A percentile compares a stretch with the other conserved stretches of the same genome.
phyloP scores from a whole-genome alignment of 2,329 filamentous ascomycete genomes.

The Sarocladium strictum region DNA sequence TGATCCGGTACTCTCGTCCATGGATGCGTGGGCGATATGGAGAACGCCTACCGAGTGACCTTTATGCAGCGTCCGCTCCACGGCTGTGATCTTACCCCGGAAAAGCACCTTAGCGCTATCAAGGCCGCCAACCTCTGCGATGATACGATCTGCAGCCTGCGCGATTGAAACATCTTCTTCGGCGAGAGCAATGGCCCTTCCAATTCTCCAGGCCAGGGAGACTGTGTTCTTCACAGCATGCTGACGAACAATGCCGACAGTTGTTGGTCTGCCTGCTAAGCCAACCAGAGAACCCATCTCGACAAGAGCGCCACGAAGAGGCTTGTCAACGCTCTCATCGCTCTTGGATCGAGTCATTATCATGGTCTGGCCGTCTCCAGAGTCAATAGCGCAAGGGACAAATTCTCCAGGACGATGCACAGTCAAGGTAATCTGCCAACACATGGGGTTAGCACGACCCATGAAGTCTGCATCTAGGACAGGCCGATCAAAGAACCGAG shows the following conservation, averaged over 20 bases:
- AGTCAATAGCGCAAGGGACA: background rate
- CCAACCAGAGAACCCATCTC: constrained; percentile 5
- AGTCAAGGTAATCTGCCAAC: background rate
- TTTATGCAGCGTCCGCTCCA: constrained; percentile 29
- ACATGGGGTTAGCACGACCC: background rate
- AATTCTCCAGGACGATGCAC: background rate
- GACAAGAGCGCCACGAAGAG: background rate
- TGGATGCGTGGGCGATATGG: constrained; percentile 23
- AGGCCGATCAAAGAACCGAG: background rate
- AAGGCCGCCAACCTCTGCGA: constrained; percentile 30
- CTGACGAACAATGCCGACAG: background rate
- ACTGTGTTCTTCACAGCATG: constrained; percentile 29
- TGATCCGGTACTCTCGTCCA: constrained; percentile 8
- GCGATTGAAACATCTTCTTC: constrained; percentile 10
- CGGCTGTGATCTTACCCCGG: constrained; percentile 34
- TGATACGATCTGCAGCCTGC: constrained; percentile 38
- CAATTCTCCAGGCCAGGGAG: constrained; percentile 49
- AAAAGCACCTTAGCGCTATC: constrained; percentile 31
- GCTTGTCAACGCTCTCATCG: constrained; percentile 1
- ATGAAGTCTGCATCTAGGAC: constrained; percentile 3
- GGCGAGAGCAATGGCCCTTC: constrained; percentile 35
- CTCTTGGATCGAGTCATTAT: background rate
- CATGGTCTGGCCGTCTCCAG: background rate
- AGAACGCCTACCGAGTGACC: constrained; percentile 36
- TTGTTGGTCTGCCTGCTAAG: constrained; percentile 13